These are phyloP conservation scores for Pythium phragmitis DNA, from an alignment of 352 stramenopile species.

Conservation along the genomic window DNA sequence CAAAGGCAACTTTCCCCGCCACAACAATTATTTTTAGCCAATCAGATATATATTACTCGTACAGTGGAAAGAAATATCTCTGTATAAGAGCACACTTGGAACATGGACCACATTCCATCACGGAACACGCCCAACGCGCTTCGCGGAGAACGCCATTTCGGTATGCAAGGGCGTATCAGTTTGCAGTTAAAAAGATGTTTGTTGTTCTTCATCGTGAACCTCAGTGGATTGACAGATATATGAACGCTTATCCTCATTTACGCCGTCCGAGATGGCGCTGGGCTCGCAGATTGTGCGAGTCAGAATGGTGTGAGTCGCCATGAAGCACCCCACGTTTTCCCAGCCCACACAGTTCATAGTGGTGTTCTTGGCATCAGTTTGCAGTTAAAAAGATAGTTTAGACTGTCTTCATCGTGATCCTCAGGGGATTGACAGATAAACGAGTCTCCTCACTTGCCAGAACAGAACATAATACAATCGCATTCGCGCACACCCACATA, in stretches of 20 bases:
- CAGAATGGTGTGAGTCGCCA: too few relatives aligned
- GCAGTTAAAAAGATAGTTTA: conserved; percentile 48
- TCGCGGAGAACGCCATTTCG: neutral
- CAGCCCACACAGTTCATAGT: conserved; percentile 6
- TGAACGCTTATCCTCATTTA: conserved; percentile 36
- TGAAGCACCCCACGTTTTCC: neutral
- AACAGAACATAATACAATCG: conserved; percentile 12
- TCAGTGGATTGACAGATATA: conserved; percentile 84
- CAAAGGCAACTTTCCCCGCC: neutral
- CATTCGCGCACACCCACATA: neutral
- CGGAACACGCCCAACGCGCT: neutral
- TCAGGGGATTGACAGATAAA: conserved; percentile 52
- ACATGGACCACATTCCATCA: neutral
- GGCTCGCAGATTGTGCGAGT: too few relatives aligned
- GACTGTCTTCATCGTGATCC: conserved; percentile 32
- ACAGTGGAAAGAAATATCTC: conserved; percentile 10
- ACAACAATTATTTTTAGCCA: conserved; percentile 17
- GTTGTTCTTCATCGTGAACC: conserved; percentile 70
- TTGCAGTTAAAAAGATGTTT: conserved; percentile 90
- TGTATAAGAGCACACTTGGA: conserved; percentile 16
- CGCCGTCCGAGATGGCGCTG: neutral
- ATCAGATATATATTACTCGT: conserved; percentile 3
- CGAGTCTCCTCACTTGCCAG: conserved; percentile 67
- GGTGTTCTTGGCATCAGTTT: conserved; percentile 33
- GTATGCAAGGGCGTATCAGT: conserved; percentile 41